These are phyloP conservation scores for Colletotrichum aenigma DNA, from an alignment of 2,329 filamentous ascomycete genomes.

Conservation along the genomic window DNA sequence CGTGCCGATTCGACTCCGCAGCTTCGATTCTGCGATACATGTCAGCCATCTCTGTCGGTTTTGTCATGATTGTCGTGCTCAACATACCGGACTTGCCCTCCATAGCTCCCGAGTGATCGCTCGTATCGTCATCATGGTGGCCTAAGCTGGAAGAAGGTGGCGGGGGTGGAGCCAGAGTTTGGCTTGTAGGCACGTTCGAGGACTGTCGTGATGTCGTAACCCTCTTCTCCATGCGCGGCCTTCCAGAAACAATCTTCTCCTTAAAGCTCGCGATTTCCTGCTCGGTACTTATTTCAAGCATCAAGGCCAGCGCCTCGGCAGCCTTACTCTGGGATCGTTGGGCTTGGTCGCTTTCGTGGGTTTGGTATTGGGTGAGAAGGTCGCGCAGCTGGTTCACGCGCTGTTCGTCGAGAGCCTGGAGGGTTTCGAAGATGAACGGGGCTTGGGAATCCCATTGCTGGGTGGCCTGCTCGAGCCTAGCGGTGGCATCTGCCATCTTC, in stretches of 20 bases:
- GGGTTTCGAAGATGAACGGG: conserved; percentile 90
- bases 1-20: conserved; percentile 70
- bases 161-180: conserved; percentile 30
- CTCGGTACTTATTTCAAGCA: conserved; percentile 85
- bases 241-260: conserved; percentile 20
- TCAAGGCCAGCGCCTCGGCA: conserved; percentile 78
- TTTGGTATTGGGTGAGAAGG: conserved; percentile 89
- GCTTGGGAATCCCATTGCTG: conserved; percentile 94
- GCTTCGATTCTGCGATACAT: conserved; percentile 52
- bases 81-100: conserved; percentile 28
- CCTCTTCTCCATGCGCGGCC: conserved; percentile 41
- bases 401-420: conserved; percentile 89
- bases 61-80: neutral
- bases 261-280: conserved; percentile 70
- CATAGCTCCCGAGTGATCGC: conserved; percentile 45
- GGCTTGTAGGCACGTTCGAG: conserved; percentile 36
- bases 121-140: conserved; percentile 43
- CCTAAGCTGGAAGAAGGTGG: conserved; percentile 16
- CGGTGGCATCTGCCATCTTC: conserved; percentile 77
- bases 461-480: conserved; percentile 76
- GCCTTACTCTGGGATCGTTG: conserved; percentile 76
- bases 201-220: conserved; percentile 43
- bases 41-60: conserved; percentile 21
- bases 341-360: conserved; percentile 87
- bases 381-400: conserved; percentile 90